Base-by-base conservation (phyloP, 306 rosid genomes). In the Betula pendula region DNA sequence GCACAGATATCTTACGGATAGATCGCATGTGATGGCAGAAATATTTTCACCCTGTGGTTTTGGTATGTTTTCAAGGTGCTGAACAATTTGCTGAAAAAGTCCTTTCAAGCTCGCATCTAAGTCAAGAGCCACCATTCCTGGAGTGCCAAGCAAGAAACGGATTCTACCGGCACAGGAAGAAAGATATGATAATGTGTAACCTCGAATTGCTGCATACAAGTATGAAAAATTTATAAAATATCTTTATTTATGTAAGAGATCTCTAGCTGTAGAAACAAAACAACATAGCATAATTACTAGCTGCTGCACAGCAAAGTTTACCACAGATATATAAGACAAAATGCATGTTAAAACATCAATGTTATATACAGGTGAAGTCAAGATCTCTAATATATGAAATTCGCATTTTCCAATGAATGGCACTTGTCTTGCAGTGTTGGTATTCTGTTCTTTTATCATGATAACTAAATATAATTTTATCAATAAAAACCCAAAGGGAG, bases 41-140 rank as follows among this genome's bases (percentile, higher is more conserved):
- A 92, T 83, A 80, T 89, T 90, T 89, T 90, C 97, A 79, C 94
- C 93, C 91, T 89, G 97, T 31, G 97, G 97, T 81, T 90, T 92
- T 77, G 97, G 99, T 73, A 92, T 84, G 87, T 84, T 89, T 81
- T 95, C 99, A 78, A 95, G 97, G 85, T 92, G 93, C 77, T 74
- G 94, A 78, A 92, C 93, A 31, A 95, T 92, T 88, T 83, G 83
- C 80, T 90, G 96, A 71, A 95, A 52, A 66, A 88, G 93, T 65
- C 90, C 92, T 78, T 90, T 95, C 83, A 95, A 77, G 87, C 86
- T 73, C 69, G 93, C 77, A 84, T 95, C 99, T 86, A 95, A 79
- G 79, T 92, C 99, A 68, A 92, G 98, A 79, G 99, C 99, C 86
- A 95, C 93, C 97, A 95, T 95, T 80, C 99, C 99, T 60, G 97